These are phyloP conservation scores for Clavispora phyllophila DNA, from an alignment of 805 yeast genomes.

Conservation along the genomic window DNA sequence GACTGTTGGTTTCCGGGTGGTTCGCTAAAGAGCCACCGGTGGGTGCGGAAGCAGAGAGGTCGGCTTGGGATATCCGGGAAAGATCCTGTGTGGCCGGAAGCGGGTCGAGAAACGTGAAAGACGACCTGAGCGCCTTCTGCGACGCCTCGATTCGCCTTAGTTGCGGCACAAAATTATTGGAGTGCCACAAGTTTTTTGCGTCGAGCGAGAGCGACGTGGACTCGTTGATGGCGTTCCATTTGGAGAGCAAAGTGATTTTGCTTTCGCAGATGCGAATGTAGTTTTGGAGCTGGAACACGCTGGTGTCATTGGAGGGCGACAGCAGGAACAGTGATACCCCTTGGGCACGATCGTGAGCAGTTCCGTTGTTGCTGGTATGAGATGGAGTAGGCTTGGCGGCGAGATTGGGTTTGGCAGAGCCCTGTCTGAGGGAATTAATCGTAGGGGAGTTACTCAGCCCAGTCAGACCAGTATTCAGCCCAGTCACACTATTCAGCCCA, in stretches of 20 bases:
- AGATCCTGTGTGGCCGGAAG: slow-evolving; percentile 6
- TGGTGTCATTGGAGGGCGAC: slow-evolving; percentile 1
- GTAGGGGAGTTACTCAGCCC: no score
- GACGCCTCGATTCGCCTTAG: slow-evolving; percentile 15
- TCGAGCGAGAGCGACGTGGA: slow-evolving; percentile 36
- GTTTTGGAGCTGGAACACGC: slow-evolving; percentile 14
- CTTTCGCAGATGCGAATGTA: slow-evolving; percentile 23
- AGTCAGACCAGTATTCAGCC: no score
- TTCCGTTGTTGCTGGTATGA: no score
- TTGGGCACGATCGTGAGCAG: no score
- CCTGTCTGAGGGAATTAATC: no score
- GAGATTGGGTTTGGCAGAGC: background rate
- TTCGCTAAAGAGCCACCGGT: no score
- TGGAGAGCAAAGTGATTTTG: slow-evolving; percentile 24
- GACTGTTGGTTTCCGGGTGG: no score
- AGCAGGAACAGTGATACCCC: background rate
- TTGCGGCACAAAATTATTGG: slow-evolving; percentile 22
- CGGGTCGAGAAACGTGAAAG: slow-evolving; percentile 14
- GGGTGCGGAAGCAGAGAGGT: no score
- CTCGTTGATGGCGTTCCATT: slow-evolving; percentile 27
- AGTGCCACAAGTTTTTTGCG: slow-evolving; percentile 26
- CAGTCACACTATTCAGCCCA: no score
- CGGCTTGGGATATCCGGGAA: slow-evolving; percentile 1
- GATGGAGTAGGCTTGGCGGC: background rate
- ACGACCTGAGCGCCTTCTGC: slow-evolving; percentile 5